Evolutionary conservation across 2,329 filamentous ascomycete species (phyloP).

Genomic region (Pseudopyricularia javanii): DNA sequence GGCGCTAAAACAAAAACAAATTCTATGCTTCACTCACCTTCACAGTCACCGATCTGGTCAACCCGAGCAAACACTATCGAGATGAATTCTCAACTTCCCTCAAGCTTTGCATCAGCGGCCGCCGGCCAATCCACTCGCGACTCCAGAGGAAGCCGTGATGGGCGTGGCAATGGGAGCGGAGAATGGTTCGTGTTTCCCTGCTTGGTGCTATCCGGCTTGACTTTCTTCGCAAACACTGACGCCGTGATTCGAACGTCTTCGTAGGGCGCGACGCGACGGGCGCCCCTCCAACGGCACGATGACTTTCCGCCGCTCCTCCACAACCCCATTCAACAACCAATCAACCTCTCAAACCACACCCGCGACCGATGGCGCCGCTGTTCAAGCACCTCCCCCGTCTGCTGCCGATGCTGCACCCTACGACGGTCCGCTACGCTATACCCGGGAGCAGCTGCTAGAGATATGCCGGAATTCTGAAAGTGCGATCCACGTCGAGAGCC

Average conservation of each 20-base stretch:
- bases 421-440: constrained; percentile 49
- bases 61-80: constrained; percentile 10
- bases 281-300: constrained; percentile 49
- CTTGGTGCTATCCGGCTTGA: not conserved
- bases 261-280: constrained; percentile 45
- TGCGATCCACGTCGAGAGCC: constrained; percentile 47
- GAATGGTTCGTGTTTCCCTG: constrained; percentile 52
- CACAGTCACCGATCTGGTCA: constrained; percentile 1
- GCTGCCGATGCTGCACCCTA: constrained; percentile 27
- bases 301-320: constrained; percentile 52
- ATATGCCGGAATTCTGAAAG: constrained; percentile 47
- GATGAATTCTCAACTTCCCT: constrained; percentile 65
- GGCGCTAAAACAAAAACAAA: too few species aligned
- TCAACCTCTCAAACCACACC: constrained; percentile 5
- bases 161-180: constrained; percentile 43
- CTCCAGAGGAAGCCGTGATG: constrained; percentile 44
- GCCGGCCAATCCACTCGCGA: constrained; percentile 59
- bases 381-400: constrained; percentile 15
- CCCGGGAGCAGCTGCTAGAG: constrained; percentile 65
- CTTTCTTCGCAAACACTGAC: not conserved
- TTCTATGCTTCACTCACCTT: not conserved
- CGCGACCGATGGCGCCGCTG: constrained; percentile 7
- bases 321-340: constrained; percentile 32
- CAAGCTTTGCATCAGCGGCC: constrained; percentile 74
- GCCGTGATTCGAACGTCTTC: not conserved